Evolutionary conservation across 176 grass and related monocot species (phyloP).

Genomic region (Guadua angustifolia): DNA sequence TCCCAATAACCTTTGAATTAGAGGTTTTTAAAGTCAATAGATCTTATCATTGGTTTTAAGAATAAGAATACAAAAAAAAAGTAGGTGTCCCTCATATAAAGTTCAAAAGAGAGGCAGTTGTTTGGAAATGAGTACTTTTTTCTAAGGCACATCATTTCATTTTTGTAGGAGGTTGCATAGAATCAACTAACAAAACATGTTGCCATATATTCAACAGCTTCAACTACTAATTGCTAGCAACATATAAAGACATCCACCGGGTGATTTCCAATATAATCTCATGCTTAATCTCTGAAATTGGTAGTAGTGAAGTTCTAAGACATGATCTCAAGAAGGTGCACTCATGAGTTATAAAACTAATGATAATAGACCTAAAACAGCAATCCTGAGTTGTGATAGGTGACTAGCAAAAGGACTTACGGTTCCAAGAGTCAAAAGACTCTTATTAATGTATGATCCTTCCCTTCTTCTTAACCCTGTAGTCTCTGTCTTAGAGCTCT

Average conservation of each 20-base stretch:
- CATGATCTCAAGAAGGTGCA: constrained; percentile 18
- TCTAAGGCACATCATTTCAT: neutral
- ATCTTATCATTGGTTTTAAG: neutral
- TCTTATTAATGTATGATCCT: constrained; percentile 97
- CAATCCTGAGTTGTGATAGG: constrained; percentile 21
- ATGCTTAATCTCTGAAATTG: constrained; percentile 13
- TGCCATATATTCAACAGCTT: constrained; percentile 31
- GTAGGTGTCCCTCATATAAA: neutral
- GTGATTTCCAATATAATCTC: constrained; percentile 8
- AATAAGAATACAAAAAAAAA: neutral
- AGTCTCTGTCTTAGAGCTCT: constrained; percentile 99
- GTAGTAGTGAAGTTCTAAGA: constrained; percentile 1
- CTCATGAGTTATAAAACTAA: constrained; percentile 1
- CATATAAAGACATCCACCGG: constrained; percentile 8
- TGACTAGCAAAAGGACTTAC: constrained; percentile 54
- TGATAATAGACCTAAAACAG: constrained; percentile 1
- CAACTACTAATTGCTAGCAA: constrained; percentile 5
- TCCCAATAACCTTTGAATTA: constrained; percentile 84
- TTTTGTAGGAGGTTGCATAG: constrained; percentile 2
- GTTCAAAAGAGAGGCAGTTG: neutral
- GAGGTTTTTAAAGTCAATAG: constrained; percentile 29
- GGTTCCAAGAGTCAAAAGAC: constrained; percentile 97
- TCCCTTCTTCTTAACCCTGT: constrained; percentile 96
- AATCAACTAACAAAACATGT: constrained; percentile 21
- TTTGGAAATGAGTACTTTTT: neutral